Evolutionary conservation across 768 basidiomycete species (phyloP), one percentile per base, ranked within the genome.

Genomic region (Lentinula lateritia): DNA sequence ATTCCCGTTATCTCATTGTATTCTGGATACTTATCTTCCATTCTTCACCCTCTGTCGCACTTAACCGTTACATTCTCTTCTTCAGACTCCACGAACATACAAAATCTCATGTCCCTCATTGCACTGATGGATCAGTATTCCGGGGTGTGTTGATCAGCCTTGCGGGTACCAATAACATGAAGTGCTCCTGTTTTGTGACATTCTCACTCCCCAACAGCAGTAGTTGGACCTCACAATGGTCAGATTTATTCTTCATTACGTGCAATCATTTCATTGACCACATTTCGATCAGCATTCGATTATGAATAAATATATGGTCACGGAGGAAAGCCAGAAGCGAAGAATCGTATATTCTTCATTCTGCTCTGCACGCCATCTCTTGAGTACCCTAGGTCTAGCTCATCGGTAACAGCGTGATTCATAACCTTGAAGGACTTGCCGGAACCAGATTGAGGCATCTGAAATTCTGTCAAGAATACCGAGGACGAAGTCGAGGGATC

Each of bases 361-460:
- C 83, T 1, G 82, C 84, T 65, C 74, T 85, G 48, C 84, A 83
- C 73, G 84, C 83, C 10, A 81, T 86, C 57, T 83, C 84, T 46
- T 52, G 64, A 10, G 64, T 65, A 18, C 64, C 64, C 7, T 62
- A 65, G 65, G 84, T 86, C 0, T 84, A 86, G 72, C 76, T 85
- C 35, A 85, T 86, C 63, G 84, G 84, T 2, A 84, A 85, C 66
- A 84, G 84, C 1, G 72, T 71, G 5, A 75, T 83, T 3, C 75
- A 78, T 63, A 70, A 78, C 63, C 78, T 83, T 67, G 81, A 83
- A 66, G 82, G 82, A n/a, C 73, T 83, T 2, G 75, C 77, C 0
- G 75, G 78, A 67, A 79, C 79, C 12, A 75, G 75, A 67, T 76
- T 86, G 41, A 82, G 80, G 71, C 84, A 85, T 68, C 83, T 83